Base-by-base conservation (phyloP, 768 basidiomycete species). In the Sistotremastrum niveocremeum region DNA sequence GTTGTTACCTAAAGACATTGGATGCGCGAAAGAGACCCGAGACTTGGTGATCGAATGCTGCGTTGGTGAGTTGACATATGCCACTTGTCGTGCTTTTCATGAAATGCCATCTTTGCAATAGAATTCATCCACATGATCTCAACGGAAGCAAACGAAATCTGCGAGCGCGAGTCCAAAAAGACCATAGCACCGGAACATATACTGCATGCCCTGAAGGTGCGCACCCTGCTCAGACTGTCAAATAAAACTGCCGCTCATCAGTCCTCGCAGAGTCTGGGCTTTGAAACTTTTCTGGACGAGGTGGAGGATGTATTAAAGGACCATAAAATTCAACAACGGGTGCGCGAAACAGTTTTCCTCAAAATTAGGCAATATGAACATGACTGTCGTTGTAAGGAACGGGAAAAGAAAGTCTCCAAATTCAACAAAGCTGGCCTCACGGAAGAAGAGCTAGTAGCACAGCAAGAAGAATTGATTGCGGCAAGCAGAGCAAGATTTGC, bases 161-260 rank as follows among this genome's bases (percentile, higher is more conserved):
- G 95, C 58, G 95, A 98, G 59, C 83, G 89, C 60, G 91, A 94
- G 59, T 88, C 89, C 29, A 97, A 95, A 70, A 99, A 99, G 70
- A 99, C 95, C 1, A 98, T 99, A 55, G 85, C 90, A 4, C 95
- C 95, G 1, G 95, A 99, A 56, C 95, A 99, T 59, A 91, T 98
- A 39, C 83, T 97, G 32, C 68, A 74, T 28, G 95, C 95, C 4
- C 69, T 99, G 46, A 89, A 89, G 69, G 93, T 86, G 47, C 44
- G 71, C 63, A 11, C 38, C 45, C 28, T 41, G 33, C 44, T 33
- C 34, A 29, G n/a, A n/a, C 30, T 35, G 20, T 20, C 20, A 20
- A 20, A 20, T 20, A 20, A 20, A 20, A 20, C 20, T 20, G 20
- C 20, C 20, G 20, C 20, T 20, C 20, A 20, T 20, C 20, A 20